Evolutionary conservation across 2,329 filamentous ascomycete species (phyloP), one percentile per base, ranked within the genome.

Genomic region (Epichloe uncinata): DNA sequence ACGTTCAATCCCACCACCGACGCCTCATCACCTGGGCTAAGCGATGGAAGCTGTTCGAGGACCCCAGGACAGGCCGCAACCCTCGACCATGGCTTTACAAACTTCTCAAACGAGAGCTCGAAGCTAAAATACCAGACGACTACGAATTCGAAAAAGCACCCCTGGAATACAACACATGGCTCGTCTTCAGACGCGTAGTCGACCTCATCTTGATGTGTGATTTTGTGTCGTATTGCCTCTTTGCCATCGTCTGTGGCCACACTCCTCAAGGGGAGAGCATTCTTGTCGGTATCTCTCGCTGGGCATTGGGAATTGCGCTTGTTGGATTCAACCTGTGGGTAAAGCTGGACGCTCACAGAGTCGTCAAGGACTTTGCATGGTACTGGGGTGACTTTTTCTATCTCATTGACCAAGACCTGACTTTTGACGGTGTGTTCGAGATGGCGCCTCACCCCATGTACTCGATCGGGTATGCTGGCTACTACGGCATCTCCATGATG

Each of bases 381-480:
- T 98, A 97, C 69, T 98, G 93, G 93, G 93, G 93, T 54, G 93
- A 98, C 68, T 97, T 97, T 70, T 98, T 97, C 75, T 98, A 89
- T 69, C 82, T 98, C 62, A 87, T 98, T 66, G 93, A 98, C 68
- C 90, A 97, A 70, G 88, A 95, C 63, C 75, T 98, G 65, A 97
- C 90, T 46, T 98, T 98, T 66, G 93, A 98, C 63, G 93, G 93
- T 50, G 93, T 98, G 55, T 98, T 97, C 65, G 93, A 98, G 70
- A 94, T 98, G 84, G 93, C 93, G 18, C 93, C 93, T 34, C 93
- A 97, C 65, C 91, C 91, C 55, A 97, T 97, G 91, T 97, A 97
- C 70, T 95, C 90, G 50, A 91, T 97, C 61, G 93, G 93, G 38
- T 98, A 98, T 67, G 89, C 88, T 48, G 93, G 93, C 44, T 98